Evolutionary conservation across 75 land plant genomes (phyloP).

Genomic region (Pseudotsuga menziesii): DNA sequence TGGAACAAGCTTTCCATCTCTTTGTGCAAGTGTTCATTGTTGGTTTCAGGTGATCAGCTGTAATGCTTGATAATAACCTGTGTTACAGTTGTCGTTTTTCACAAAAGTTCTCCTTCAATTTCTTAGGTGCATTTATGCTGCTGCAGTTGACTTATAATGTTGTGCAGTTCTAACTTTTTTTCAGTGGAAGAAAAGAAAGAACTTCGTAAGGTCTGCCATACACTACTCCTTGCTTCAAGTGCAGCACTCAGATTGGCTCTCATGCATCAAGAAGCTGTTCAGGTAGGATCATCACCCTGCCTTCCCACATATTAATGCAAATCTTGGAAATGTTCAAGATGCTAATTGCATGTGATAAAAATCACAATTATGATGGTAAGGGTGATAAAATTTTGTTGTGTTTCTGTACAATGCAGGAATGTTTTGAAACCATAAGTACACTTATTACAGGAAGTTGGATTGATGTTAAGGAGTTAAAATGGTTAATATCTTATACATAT

Average conservation of each 20-base stretch:
- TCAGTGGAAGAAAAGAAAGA: neutral
- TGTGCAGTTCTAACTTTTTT: conserved; percentile 1
- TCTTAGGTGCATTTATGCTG: neutral
- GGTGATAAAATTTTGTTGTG: neutral
- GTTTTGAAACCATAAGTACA: neutral
- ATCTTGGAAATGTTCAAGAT: neutral
- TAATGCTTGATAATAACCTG: neutral
- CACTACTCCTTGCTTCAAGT: neutral
- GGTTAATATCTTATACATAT: neutral
- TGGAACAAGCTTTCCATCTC: conserved; percentile 6
- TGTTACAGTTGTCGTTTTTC: neutral
- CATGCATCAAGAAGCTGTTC: neutral
- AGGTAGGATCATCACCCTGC: neutral
- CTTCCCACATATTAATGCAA: neutral
- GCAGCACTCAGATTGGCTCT: neutral
- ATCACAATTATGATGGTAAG: neutral
- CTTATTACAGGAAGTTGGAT: neutral
- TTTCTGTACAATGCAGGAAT: neutral
- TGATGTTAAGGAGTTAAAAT: neutral
- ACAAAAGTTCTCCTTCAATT: neutral
- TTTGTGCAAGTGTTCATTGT: neutral
- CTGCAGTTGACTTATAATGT: neutral
- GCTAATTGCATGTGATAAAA: neutral
- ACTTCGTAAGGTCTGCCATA: neutral
- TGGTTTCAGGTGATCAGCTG: neutral